Evolutionary conservation across 2,329 filamentous ascomycete species (phyloP), one percentile per base, ranked within the genome.

Genomic region (Ophiostoma himal-ulmi): DNA sequence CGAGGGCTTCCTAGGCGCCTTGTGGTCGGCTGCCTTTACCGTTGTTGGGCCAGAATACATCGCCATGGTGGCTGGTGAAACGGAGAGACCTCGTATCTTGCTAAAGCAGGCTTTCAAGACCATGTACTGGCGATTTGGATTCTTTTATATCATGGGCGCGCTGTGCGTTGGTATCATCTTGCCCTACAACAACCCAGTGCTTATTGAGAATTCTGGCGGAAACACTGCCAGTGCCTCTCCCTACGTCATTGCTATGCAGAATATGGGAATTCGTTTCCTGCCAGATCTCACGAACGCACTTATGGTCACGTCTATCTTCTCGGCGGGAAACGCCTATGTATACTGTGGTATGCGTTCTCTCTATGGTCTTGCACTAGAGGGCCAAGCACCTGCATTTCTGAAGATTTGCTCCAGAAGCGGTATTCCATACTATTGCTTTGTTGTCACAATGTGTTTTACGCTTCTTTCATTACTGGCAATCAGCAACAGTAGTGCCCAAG

Each of bases 201-300:
- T 86, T 13, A 79, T 83, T 10, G 78, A 78, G 13, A 83, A 83
- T 65, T 77, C 79, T 2, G 71, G 70, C 39, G 79, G 79, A 70
- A 73, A 78, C 1, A 78, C 78, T 68, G 83, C 75, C 3, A 85
- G 87, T 73, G 85, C 84, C 8, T 87, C 85, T 26, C 78, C 85
- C 39, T 92, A 89, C 74, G 90, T 94, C 71, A 91, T 93, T 72
- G 91, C 90, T 30, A 88, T 90, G 66, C 82, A 85, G 22, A 84
- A 86, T 54, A 90, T 91, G 1, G 86, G 88, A 1, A 89, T 94
- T 71, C 82, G 81, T 3, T 88, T 85, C 3, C 84, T 94, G 8
- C 89, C 90, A 0, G 87, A 87, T 11, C 85, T 94, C 48, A 85
- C 89, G 76, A 89, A 89, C 75, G 86, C 84, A 1, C 79, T 88